Conservation (phyloP, 1,139 yeast species). For the Pichia kudriavzevii region DNA sequence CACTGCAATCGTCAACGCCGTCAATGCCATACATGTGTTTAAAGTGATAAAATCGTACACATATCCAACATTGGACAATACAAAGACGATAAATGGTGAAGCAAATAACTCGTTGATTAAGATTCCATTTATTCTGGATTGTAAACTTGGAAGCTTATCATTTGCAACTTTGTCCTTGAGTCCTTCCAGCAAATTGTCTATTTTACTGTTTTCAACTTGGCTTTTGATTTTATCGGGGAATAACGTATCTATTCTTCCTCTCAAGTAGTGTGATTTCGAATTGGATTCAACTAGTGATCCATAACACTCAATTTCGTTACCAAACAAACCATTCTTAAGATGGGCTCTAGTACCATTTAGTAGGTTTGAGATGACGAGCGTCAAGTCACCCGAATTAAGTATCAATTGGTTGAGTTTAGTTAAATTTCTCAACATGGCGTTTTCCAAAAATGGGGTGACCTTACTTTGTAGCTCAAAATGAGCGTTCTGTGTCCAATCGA, state of each 20-base stretch:
- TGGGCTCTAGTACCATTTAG: constrained; percentile 21
- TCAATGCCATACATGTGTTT: constrained; percentile 25
- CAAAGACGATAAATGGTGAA: constrained; percentile 25
- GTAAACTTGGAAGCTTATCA: constrained; percentile 24
- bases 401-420: constrained; percentile 24
- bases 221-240: constrained; percentile 10
- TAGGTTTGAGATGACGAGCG: constrained; percentile 22
- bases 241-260: constrained; percentile 26
- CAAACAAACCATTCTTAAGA: constrained; percentile 19
- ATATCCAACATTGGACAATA: constrained; percentile 23
- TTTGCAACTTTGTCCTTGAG: constrained; percentile 18
- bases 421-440: constrained; percentile 20
- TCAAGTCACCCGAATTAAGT: constrained; percentile 27
- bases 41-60: constrained; percentile 24
- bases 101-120: constrained; percentile 21
- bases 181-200: constrained; percentile 17
- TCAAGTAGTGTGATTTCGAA: constrained; percentile 23
- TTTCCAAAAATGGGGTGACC: constrained; percentile 25
- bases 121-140: constrained; percentile 20
- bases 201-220: background rate
- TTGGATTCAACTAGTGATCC: constrained; percentile 24
- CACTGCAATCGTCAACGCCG: constrained; percentile 24
- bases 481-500: constrained; percentile 26
- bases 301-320: constrained; percentile 21
- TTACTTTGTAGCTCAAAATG: constrained; percentile 29